These are phyloP conservation scores for Discostella pseudostelligera DNA, from an alignment of 108 stramenopile genomes.

Conservation along the genomic window DNA sequence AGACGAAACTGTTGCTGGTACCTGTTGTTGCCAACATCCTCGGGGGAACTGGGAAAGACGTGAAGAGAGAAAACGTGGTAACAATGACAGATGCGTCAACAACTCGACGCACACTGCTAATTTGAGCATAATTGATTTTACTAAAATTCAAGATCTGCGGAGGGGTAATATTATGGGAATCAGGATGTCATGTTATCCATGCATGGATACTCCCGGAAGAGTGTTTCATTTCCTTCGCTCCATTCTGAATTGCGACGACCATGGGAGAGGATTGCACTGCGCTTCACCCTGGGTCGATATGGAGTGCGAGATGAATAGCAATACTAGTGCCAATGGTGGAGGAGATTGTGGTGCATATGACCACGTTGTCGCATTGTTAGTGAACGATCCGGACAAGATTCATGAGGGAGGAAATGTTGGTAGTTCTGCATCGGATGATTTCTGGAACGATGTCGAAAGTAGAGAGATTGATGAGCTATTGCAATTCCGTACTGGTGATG, in stretches of 20 bases:
- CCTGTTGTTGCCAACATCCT: slow-evolving; percentile 39
- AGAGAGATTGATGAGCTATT: slow-evolving; percentile 32
- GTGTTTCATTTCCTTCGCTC: slow-evolving; percentile 49
- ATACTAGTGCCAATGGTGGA: background rate
- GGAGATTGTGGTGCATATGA: slow-evolving; percentile 13
- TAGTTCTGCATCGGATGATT: background rate
- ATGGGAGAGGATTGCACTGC: slow-evolving; percentile 23
- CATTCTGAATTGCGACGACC: slow-evolving; percentile 25
- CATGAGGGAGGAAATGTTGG: background rate
- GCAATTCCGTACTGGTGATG: slow-evolving; percentile 45
- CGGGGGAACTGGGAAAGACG: slow-evolving; percentile 30
- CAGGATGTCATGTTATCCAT: slow-evolving; percentile 7
- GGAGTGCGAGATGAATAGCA: background rate
- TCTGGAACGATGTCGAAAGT: slow-evolving; percentile 34
- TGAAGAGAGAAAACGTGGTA: background rate
- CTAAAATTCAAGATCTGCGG: slow-evolving; percentile 29
- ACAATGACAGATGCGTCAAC: background rate
- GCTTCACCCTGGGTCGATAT: slow-evolving; percentile 39
- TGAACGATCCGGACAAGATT: slow-evolving; percentile 10
- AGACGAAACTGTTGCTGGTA: background rate
- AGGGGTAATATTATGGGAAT: background rate
- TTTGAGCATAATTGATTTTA: slow-evolving; percentile 34
- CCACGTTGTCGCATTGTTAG: slow-evolving; percentile 32
- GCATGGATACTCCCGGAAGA: slow-evolving; percentile 35
- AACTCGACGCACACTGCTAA: background rate